These are phyloP conservation scores for Rhizopogon hawkerae DNA, from an alignment of 1,284 basidiomycete species.

Conservation along the genomic window DNA sequence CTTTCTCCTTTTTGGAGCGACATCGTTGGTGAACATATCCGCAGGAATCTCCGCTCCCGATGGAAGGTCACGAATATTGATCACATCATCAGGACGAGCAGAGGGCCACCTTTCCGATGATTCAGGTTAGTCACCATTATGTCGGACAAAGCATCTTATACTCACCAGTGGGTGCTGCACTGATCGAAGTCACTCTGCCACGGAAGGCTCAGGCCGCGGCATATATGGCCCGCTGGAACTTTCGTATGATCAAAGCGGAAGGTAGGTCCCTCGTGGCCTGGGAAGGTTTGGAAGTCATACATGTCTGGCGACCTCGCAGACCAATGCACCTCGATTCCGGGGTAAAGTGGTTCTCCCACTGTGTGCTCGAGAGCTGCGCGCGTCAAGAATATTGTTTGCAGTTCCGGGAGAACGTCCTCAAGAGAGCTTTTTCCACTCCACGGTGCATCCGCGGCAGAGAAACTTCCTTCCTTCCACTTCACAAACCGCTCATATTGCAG, in stretches of 20 bases:
- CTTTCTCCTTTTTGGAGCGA: background rate
- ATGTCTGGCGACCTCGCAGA: background rate
- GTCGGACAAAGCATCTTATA: background rate
- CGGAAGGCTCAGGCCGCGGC: conserved; percentile 14
- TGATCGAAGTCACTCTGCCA: conserved; percentile 17
- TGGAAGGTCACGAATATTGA: background rate
- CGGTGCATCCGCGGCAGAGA: conserved; percentile 9
- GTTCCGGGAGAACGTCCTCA: conserved; percentile 12
- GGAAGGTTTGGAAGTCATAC: conserved; percentile 8
- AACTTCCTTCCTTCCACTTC: background rate
- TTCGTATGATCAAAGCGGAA: conserved; percentile 8
- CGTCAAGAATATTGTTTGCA: conserved; percentile 21
- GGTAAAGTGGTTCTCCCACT: conserved; percentile 28
- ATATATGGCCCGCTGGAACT: conserved; percentile 10
- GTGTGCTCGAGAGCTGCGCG: conserved; percentile 25
- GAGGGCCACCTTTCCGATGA: conserved; percentile 12
- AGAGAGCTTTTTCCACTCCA: conserved; percentile 24
- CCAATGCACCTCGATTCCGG: conserved; percentile 19
- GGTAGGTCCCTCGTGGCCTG: conserved; percentile 5
- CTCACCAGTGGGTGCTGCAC: conserved; percentile 15
- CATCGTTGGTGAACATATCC: background rate
- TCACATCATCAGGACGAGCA: conserved; percentile 11
- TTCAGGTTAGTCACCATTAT: background rate
- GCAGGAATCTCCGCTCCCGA: background rate
- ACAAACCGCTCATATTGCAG: background rate